phyloP scores from a whole-genome alignment of 441 rosid genomes.

The Brassica hybrid region DNA sequence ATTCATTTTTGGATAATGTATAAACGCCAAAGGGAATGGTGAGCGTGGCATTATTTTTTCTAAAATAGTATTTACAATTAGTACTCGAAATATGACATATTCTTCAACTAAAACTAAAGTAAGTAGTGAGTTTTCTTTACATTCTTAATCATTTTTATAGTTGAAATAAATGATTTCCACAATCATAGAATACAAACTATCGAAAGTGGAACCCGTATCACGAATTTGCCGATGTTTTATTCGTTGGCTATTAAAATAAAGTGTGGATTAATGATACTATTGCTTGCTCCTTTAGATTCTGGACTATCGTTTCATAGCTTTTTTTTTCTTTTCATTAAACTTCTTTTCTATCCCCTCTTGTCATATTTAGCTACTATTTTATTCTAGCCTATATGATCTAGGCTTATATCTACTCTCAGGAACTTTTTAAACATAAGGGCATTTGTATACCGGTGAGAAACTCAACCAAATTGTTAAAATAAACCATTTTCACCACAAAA shows the following conservation, averaged over 20 bases:
- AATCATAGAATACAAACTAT: constrained; percentile 15
- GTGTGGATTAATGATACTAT: constrained; percentile 6
- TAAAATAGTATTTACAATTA: neutral
- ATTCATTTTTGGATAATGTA: neutral
- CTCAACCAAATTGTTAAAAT: too few species aligned
- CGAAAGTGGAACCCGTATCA: constrained; percentile 37
- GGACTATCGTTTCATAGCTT: neutral
- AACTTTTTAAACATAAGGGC: too few species aligned
- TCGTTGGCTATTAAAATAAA: neutral
- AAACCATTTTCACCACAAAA: too few species aligned
- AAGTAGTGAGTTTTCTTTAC: constrained; percentile 30
- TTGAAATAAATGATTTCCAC: constrained; percentile 18
- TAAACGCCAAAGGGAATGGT: constrained; percentile 31
- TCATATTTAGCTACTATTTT: neutral
- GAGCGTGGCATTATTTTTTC: constrained; percentile 7
- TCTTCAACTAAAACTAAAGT: constrained; percentile 21
- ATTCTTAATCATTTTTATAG: constrained; percentile 25
- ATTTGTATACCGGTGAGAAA: too few species aligned
- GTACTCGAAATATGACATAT: constrained; percentile 15
- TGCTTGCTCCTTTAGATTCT: neutral
- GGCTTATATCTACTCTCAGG: too few species aligned
- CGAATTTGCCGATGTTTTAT: constrained; percentile 27
- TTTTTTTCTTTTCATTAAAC: neutral
- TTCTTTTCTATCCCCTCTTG: neutral
- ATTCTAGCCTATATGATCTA: too few species aligned